phyloP scores from a whole-genome alignment of 23 red algal species.

The Pyropia haitanensis region DNA sequence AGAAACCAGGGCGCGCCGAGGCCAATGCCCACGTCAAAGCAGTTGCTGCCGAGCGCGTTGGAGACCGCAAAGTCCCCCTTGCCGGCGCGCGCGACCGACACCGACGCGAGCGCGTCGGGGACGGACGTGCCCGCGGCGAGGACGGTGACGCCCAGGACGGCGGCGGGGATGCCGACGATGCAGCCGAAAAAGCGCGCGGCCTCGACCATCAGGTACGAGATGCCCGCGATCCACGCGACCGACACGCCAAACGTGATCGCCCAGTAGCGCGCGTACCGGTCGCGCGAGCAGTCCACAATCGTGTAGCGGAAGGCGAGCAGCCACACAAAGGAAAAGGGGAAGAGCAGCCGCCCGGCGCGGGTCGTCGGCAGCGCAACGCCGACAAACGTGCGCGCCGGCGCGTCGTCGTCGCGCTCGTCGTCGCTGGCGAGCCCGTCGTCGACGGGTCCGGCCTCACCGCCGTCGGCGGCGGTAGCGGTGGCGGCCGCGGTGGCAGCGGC shows the following conservation, averaged over 20 bases:
- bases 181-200: slow-evolving; percentile 46
- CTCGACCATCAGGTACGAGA: slow-evolving; percentile 59
- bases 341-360: slow-evolving; percentile 26
- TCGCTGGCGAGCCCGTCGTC: background rate
- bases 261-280: slow-evolving; percentile 30
- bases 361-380: slow-evolving; percentile 23
- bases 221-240: slow-evolving; percentile 48
- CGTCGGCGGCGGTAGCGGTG: background rate
- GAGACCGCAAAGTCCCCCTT: slow-evolving; percentile 56
- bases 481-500: too few species aligned
- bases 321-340: slow-evolving; percentile 41
- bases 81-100: slow-evolving; percentile 40
- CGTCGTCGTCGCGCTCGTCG: background rate
- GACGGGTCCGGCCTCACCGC: background rate
- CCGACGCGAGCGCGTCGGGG: slow-evolving; percentile 54
- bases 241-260: slow-evolving; percentile 33
- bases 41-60: slow-evolving; percentile 66
- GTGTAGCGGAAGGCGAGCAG: slow-evolving; percentile 25
- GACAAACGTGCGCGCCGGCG: slow-evolving; percentile 8
- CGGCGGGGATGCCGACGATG: slow-evolving; percentile 46
- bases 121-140: slow-evolving; percentile 61
- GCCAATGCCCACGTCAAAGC: slow-evolving; percentile 47
- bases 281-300: slow-evolving; percentile 37
- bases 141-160: slow-evolving; percentile 49
- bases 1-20: slow-evolving; percentile 66